These are phyloP conservation scores for Neofusicoccum ribis DNA, from an alignment of 2,329 filamentous ascomycete species.

Conservation along the genomic window DNA sequence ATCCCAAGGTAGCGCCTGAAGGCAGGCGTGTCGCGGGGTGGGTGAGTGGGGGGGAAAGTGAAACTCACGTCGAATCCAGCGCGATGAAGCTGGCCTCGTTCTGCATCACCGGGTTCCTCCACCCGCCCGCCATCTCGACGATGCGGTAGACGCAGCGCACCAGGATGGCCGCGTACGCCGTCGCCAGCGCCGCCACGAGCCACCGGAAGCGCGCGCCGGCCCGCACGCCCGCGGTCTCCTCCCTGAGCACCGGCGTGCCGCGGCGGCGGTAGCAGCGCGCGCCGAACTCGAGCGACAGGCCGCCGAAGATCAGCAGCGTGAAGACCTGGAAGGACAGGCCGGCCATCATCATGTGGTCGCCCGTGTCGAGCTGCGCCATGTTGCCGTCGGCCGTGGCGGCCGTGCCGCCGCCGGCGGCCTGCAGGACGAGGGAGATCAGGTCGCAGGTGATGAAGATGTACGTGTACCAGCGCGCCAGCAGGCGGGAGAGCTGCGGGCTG, in stretches of 20 bases:
- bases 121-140: constrained; percentile 31
- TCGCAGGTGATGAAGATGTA: constrained; percentile 62
- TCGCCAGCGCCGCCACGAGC: background rate
- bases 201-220: background rate
- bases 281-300: constrained; percentile 40
- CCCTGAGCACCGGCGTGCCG: background rate
- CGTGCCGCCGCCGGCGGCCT: constrained; percentile 59
- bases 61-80: constrained; percentile 6
- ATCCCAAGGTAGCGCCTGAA: too few relatives aligned
- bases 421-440: constrained; percentile 56
- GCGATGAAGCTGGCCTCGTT: constrained; percentile 46
- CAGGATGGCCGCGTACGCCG: constrained; percentile 34
- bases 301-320: constrained; percentile 51
- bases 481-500: constrained; percentile 40
- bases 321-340: constrained; percentile 60
- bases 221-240: background rate
- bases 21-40: too few relatives aligned
- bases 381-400: constrained; percentile 53
- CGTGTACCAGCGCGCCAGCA: constrained; percentile 49
- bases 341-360: constrained; percentile 59
- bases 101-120: constrained; percentile 52
- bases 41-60: too few relatives aligned
- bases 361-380: constrained; percentile 37
- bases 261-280: constrained; percentile 16
- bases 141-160: constrained; percentile 42